Conservation (phyloP, 257 asterid genomes). For the Penstemon eatonii region DNA sequence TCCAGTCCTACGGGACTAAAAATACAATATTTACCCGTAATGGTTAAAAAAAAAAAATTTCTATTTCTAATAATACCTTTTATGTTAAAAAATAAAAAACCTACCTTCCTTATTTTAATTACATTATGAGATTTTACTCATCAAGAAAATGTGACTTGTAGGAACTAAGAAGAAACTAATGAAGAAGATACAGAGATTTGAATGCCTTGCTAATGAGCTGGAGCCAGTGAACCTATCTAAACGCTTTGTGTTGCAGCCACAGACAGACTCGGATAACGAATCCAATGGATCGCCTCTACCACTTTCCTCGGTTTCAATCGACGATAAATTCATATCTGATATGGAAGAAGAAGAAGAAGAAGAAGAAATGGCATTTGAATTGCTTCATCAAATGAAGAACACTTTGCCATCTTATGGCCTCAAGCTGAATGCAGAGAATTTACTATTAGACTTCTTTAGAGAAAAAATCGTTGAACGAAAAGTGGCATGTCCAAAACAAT, state of each 20-base stretch:
- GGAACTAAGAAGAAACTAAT: not conserved
- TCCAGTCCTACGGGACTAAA: no score
- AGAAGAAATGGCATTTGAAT: constrained; percentile 33
- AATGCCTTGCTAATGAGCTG: no score
- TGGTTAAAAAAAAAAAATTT: no score
- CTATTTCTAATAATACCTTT: not conserved
- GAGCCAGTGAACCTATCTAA: no score
- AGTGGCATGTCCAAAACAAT: not conserved
- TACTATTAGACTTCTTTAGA: constrained; percentile 59
- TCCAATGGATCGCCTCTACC: no score
- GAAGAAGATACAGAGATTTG: no score
- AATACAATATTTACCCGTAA: no score
- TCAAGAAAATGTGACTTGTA: not conserved
- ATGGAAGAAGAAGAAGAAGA: constrained; percentile 27
- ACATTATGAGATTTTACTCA: no score
- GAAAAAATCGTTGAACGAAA: not conserved
- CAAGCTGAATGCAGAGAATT: constrained; percentile 38
- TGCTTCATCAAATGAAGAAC: constrained; percentile 44
- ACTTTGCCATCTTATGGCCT: constrained; percentile 36
- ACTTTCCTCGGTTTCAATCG: no score
- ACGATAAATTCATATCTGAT: constrained; percentile 11
- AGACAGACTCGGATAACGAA: not conserved
- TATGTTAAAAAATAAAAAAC: not conserved
- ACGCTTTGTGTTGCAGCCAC: no score
- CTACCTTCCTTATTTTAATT: not conserved